These are phyloP conservation scores for Houttuynia cordata DNA, from an alignment of 164 flowering plant genomes.

Conservation along the genomic window DNA sequence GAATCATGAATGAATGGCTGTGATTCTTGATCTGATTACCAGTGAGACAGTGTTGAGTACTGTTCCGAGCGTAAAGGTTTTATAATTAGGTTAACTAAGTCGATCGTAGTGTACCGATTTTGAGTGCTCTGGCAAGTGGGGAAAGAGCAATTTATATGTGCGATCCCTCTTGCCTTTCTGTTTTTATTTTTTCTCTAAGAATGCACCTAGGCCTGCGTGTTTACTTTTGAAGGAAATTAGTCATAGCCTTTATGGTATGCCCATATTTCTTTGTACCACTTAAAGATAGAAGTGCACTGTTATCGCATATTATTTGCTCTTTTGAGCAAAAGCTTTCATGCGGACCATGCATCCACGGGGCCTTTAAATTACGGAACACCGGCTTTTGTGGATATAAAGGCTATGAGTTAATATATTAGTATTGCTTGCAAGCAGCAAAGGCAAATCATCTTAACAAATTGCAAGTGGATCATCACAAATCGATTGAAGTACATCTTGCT, in stretches of 20 bases:
- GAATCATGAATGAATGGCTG: too few species aligned
- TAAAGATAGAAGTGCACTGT: background rate
- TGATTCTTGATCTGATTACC: background rate
- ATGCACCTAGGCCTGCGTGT: background rate
- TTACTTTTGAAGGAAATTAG: background rate
- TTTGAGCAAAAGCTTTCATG: background rate
- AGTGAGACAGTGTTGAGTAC: background rate
- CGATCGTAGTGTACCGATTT: background rate
- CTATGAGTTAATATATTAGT: too few species aligned
- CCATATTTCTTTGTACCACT: too few species aligned
- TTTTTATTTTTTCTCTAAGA: too few species aligned
- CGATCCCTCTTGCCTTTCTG: background rate
- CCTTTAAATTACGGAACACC: too few species aligned
- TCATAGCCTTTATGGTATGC: background rate
- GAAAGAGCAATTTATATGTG: background rate
- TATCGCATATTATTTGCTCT: background rate
- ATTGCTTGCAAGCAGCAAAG: too few species aligned
- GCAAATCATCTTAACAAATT: too few species aligned
- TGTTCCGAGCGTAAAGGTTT: background rate
- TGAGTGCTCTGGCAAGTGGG: background rate
- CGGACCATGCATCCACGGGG: background rate
- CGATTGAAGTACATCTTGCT: too few species aligned
- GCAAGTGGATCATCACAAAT: too few species aligned
- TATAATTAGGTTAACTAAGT: background rate
- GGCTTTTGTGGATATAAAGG: background rate